Percentiles rank a stretch among this genome's conserved stretches.
Evolutionary conservation across 1,284 basidiomycete genomes (phyloP).

Genomic region (Cryptococcus depauperatus): DNA sequence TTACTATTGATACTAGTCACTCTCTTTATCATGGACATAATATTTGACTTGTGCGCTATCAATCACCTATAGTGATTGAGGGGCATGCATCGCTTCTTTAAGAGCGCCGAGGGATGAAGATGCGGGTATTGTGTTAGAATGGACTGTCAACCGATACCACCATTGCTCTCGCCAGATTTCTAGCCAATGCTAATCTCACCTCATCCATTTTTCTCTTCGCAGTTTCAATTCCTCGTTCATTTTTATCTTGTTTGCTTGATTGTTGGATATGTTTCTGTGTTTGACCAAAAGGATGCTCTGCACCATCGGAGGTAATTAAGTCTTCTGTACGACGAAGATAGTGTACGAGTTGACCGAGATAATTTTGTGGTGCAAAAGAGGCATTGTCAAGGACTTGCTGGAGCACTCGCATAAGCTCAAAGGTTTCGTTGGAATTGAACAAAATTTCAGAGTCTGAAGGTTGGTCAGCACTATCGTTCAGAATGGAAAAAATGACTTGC

Average conservation of each 20-base stretch:
- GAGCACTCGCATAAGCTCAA: slow-evolving; percentile 46
- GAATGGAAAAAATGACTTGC: slow-evolving; percentile 21
- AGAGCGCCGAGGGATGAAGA: no score
- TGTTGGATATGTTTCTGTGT: not conserved
- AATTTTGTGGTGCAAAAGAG: slow-evolving; percentile 31
- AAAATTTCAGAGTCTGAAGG: slow-evolving; percentile 41
- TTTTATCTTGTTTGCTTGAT: no score
- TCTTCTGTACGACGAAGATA: slow-evolving; percentile 18
- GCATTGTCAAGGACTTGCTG: slow-evolving; percentile 43
- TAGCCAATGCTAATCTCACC: slow-evolving; percentile 44
- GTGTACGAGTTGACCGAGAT: slow-evolving; percentile 27
- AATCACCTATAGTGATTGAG: no score
- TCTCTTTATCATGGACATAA: no score
- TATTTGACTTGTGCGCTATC: no score
- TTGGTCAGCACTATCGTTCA: not conserved
- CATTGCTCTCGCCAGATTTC: slow-evolving; percentile 39
- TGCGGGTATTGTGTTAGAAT: no score
- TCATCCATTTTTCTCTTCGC: slow-evolving; percentile 44
- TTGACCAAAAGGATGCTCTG: no score
- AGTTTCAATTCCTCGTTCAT: slow-evolving; percentile 1
- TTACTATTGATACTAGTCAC: no score
- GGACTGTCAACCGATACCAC: slow-evolving; percentile 26
- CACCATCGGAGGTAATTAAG: not conserved
- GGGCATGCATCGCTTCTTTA: no score
- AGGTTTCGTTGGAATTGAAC: slow-evolving; percentile 42